These are phyloP conservation scores for Albizia julibrissin DNA, from an alignment of 306 rosid genomes.

Conservation along the genomic window DNA sequence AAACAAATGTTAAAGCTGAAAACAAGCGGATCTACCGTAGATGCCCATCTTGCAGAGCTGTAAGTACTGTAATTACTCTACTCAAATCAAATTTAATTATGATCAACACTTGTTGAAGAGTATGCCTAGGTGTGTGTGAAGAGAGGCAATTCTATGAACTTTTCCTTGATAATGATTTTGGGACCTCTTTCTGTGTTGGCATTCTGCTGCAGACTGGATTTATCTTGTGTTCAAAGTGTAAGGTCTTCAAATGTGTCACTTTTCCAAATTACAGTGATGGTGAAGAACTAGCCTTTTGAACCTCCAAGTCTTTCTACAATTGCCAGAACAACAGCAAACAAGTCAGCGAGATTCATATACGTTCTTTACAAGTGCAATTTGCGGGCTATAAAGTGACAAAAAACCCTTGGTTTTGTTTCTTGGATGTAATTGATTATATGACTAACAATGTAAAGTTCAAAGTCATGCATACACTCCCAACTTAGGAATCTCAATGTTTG, in stretches of 20 bases:
- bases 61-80: conserved; percentile 35
- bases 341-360: neutral
- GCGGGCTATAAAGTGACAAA: neutral
- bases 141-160: neutral
- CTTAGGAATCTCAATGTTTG: neutral
- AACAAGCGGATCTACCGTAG: conserved; percentile 80
- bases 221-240: conserved; percentile 74
- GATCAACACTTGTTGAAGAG: neutral
- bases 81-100: neutral
- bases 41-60: conserved; percentile 92
- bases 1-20: conserved; percentile 71
- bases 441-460: conserved; percentile 20
- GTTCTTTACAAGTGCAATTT: conserved; percentile 28
- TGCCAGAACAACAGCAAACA: neutral
- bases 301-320: conserved; percentile 3
- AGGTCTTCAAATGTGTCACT: conserved; percentile 87
- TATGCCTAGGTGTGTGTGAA: neutral
- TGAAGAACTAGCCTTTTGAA: conserved; percentile 42
- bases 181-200: neutral
- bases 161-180: neutral
- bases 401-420: neutral
- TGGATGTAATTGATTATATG: neutral
- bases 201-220: conserved; percentile 64
- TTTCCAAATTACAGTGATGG: conserved; percentile 77
- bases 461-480: conserved; percentile 10